A percentile compares a stretch with the other conserved stretches of the same genome.
phyloP scores from a whole-genome alignment of 768 basidiomycete species.

The Dendrothele bispora region DNA sequence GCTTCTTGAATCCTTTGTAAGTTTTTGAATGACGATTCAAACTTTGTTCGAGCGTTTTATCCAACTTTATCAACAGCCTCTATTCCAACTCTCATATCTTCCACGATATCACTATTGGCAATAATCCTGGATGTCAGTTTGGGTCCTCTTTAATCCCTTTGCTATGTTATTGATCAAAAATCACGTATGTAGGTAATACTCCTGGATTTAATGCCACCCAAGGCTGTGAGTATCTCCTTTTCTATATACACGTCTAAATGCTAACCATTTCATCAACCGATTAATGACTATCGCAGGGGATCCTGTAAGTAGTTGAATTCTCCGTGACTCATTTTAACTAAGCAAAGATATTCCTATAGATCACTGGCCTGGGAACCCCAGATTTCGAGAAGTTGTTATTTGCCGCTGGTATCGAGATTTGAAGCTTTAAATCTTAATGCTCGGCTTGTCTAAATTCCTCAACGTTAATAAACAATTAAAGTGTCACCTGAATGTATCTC shows the following conservation, averaged over 20 bases:
- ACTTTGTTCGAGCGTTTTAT: background rate
- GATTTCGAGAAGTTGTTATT: slow-evolving; percentile 2
- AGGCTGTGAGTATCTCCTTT: background rate
- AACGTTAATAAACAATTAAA: too few species aligned
- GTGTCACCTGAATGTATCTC: too few species aligned
- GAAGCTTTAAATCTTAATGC: too few species aligned
- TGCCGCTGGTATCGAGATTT: background rate
- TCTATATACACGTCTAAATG: background rate
- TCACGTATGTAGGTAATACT: background rate
- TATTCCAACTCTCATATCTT: slow-evolving; percentile 8
- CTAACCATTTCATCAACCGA: too few species aligned
- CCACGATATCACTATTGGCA: slow-evolving; percentile 8
- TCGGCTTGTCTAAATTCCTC: too few species aligned
- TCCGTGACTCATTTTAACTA: background rate
- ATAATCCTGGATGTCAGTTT: slow-evolving; percentile 4
- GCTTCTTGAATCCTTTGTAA: slow-evolving; percentile 45
- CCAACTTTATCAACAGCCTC: background rate
- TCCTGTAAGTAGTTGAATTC: background rate
- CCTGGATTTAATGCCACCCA: slow-evolving; percentile 2
- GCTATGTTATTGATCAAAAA: background rate
- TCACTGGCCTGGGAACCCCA: slow-evolving; percentile 5
- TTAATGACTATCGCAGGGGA: background rate
- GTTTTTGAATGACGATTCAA: background rate
- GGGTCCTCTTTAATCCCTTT: background rate
- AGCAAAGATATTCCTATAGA: background rate